These are phyloP conservation scores for Syzygium oleosum DNA, from an alignment of 345 rosid genomes.

Conservation along the genomic window DNA sequence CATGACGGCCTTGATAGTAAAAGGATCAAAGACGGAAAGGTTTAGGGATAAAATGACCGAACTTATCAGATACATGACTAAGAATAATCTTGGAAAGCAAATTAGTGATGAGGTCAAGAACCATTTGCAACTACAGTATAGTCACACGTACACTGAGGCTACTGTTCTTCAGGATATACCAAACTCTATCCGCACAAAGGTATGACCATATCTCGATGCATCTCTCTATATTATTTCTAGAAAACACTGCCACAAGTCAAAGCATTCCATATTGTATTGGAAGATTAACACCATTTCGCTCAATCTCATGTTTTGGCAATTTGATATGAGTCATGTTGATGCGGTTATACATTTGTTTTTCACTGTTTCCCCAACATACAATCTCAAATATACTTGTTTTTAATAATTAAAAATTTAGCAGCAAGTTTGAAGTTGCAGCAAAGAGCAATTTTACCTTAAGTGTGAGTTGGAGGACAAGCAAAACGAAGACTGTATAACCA, in stretches of 20 bases:
- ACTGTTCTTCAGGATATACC: constrained; percentile 79
- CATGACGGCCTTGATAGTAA: constrained; percentile 85
- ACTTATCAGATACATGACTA: constrained; percentile 56
- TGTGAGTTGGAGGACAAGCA: background rate
- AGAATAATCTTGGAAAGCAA: constrained; percentile 53
- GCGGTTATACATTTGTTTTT: background rate
- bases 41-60: constrained; percentile 74
- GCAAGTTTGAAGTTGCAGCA: background rate
- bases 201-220: constrained; percentile 1
- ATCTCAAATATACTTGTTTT: background rate
- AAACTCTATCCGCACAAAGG: constrained; percentile 66
- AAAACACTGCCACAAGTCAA: background rate
- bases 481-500: background rate
- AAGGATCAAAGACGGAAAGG: constrained; percentile 82
- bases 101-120: constrained; percentile 54
- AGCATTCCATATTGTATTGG: background rate
- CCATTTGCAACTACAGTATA: constrained; percentile 54
- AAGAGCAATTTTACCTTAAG: background rate
- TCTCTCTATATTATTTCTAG: background rate
- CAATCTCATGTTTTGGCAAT: background rate
- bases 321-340: background rate
- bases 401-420: background rate
- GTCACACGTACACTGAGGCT: constrained; percentile 46
- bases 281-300: background rate
- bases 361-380: background rate